Conservation (phyloP, 169 alveolate species). For the Babesia ovis region DNA sequence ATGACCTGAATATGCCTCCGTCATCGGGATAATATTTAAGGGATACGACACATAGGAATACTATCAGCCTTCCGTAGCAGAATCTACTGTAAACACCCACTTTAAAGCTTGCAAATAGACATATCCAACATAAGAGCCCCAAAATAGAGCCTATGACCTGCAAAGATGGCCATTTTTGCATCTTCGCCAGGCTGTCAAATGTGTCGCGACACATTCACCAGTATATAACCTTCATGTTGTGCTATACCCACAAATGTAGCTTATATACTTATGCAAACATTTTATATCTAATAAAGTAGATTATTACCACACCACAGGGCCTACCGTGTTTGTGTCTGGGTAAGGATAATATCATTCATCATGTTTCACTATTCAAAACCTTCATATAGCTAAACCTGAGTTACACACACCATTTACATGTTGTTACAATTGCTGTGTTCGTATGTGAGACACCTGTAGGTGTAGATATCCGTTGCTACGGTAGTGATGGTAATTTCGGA, state of each 20-base stretch:
- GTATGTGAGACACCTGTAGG: too few relatives aligned
- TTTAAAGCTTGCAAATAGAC: not conserved
- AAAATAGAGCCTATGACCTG: not conserved
- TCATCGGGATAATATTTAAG: not conserved
- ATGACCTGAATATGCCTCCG: not conserved
- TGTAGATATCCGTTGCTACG: too few relatives aligned
- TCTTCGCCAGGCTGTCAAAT: constrained; percentile 15
- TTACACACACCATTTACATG: too few relatives aligned
- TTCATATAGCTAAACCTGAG: too few relatives aligned
- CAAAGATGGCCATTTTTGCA: constrained; percentile 12
- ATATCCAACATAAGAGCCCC: not conserved
- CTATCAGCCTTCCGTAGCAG: not conserved
- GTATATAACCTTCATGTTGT: not conserved
- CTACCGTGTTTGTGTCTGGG: too few relatives aligned
- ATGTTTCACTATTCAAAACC: too few relatives aligned
- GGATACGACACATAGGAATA: not conserved
- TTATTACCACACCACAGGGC: not conserved
- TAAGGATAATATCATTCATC: too few relatives aligned
- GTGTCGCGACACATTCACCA: not conserved
- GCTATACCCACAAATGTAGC: not conserved
- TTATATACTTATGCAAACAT: not conserved
- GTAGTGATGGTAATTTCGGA: too few relatives aligned
- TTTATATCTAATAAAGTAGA: not conserved
- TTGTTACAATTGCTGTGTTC: too few relatives aligned
- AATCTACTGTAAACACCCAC: not conserved